Evolutionary conservation across 192 early-diverging fungal genomes (phyloP), one percentile per base, ranked within the genome.

Genomic region (Coemansia sp.): DNA sequence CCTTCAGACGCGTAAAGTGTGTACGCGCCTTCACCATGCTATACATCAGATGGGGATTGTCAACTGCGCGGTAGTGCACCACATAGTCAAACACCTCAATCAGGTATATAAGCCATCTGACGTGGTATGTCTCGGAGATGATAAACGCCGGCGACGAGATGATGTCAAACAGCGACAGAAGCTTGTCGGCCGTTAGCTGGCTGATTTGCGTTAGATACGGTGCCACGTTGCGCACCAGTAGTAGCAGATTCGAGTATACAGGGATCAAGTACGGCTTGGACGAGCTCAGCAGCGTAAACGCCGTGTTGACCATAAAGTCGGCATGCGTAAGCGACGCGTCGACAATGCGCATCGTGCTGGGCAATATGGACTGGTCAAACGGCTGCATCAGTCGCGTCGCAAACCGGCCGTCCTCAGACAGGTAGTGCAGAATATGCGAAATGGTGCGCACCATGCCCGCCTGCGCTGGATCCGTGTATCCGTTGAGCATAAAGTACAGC

Each of bases 281-380:
- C 9, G 90, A 82, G 21, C 89, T 82, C 38, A 92, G 83, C 7
- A 93, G 60, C 17, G 79, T 83, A 50, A 87, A 86, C 17, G 90
- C 83, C 19, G 87, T 84, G 86, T 90, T 77, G 54, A 93, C 84
- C 52, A 94, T 74, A 74, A 86, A 90, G 55, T 96, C 94, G 0
- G 81, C 91, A 52, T 87, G 85, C 17, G 78, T 87, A 6, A 85
- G 79, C 51, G 79, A 71, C 25, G 82, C 80, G 46, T 76, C 79
- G 5, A 75, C 76, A 25, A 87, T 70, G 20, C 85, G 84, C 55
- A 86, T 79, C 38, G 55, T 76, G 25, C 78, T 77, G 14, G 76
- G 76, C 29, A 79, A 31, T 5, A 79, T 67, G 10, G 76, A 69
- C 70, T 79, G 76, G 50, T 79, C 76, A 28, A 79, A 79, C 30